Conservation (phyloP, 768 basidiomycete species). For the Naganishia vaughanmartiniae region DNA sequence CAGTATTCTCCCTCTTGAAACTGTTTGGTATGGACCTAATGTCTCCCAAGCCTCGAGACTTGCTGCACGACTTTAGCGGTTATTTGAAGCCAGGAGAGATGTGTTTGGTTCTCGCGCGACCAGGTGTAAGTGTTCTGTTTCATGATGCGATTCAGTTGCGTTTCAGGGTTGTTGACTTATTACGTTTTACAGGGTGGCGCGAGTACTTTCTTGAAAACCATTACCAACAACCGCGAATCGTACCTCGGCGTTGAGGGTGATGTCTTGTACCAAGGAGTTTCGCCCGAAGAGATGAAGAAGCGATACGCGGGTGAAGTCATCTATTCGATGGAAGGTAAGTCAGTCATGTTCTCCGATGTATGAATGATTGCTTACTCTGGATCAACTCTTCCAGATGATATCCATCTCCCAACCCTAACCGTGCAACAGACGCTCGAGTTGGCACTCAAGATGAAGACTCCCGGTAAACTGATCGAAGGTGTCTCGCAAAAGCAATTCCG, state of each 20-base stretch:
- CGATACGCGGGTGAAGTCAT: constrained; percentile 73
- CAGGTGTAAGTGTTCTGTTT: constrained; percentile 56
- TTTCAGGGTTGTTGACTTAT: background rate
- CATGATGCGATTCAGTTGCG: background rate
- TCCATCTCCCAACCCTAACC: constrained; percentile 74
- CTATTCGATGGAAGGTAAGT: constrained; percentile 56
- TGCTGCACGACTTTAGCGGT: constrained; percentile 61
- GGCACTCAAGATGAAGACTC: constrained; percentile 62
- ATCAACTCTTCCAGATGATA: constrained; percentile 63
- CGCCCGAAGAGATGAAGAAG: constrained; percentile 63
- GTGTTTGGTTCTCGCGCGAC: constrained; percentile 74
- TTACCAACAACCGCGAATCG: constrained; percentile 71
- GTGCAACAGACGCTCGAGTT: constrained; percentile 59
- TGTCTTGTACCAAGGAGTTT: constrained; percentile 72
- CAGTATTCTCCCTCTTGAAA: constrained; percentile 60
- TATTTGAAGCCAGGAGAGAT: constrained; percentile 65
- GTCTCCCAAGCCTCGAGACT: constrained; percentile 58
- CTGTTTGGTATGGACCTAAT: constrained; percentile 60
- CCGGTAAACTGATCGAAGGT: constrained; percentile 60
- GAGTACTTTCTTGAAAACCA: constrained; percentile 73
- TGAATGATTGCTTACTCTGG: background rate
- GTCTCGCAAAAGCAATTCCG: constrained; percentile 55
- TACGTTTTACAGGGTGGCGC: constrained; percentile 19
- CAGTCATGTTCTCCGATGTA: background rate
- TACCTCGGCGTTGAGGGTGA: constrained; percentile 68